phyloP scores from a whole-genome alignment of 768 basidiomycete genomes.

The Tylopilus sp. region DNA sequence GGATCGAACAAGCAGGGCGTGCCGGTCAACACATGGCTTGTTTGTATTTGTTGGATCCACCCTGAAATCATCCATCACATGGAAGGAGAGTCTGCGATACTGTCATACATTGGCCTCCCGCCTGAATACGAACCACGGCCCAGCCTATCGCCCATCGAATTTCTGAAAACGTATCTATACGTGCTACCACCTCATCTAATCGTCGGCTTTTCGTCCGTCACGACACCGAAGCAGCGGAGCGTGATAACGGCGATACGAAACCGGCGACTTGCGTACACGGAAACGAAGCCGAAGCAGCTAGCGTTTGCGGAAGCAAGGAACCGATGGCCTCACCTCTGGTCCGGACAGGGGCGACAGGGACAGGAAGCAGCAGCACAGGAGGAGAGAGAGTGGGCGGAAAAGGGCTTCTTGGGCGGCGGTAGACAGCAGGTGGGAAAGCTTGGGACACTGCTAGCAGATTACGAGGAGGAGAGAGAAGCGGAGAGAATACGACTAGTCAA shows the following conservation, averaged over 20 bases:
- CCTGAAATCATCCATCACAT: not conserved
- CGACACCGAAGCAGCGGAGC: slow-evolving; percentile 64
- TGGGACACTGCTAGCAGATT: slow-evolving; percentile 60
- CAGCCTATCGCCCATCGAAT: slow-evolving; percentile 51
- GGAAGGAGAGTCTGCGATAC: slow-evolving; percentile 25
- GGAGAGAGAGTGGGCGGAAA: slow-evolving; percentile 67
- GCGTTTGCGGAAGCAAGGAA: slow-evolving; percentile 48
- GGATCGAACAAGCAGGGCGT: not conserved
- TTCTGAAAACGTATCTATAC: slow-evolving; percentile 56
- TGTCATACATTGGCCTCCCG: slow-evolving; percentile 57
- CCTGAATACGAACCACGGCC: slow-evolving; percentile 61
- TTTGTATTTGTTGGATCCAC: slow-evolving; percentile 21
- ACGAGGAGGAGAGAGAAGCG: slow-evolving; percentile 76
- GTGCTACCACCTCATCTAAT: slow-evolving; percentile 68
- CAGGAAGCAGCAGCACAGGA: slow-evolving; percentile 57
- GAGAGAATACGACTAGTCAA: slow-evolving; percentile 53
- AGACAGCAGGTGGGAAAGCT: slow-evolving; percentile 66
- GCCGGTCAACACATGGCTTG: not conserved
- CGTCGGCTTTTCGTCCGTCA: slow-evolving; percentile 37
- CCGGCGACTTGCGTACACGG: slow-evolving; percentile 61
- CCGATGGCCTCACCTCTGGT: slow-evolving; percentile 69
- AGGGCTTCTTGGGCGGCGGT: slow-evolving; percentile 54
- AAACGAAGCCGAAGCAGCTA: slow-evolving; percentile 53
- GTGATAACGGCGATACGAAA: slow-evolving; percentile 65
- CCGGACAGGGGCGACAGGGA: slow-evolving; percentile 48